Evolutionary conservation across 306 rosid genomes (phyloP).

Genomic region (Vigna nakashimae): DNA sequence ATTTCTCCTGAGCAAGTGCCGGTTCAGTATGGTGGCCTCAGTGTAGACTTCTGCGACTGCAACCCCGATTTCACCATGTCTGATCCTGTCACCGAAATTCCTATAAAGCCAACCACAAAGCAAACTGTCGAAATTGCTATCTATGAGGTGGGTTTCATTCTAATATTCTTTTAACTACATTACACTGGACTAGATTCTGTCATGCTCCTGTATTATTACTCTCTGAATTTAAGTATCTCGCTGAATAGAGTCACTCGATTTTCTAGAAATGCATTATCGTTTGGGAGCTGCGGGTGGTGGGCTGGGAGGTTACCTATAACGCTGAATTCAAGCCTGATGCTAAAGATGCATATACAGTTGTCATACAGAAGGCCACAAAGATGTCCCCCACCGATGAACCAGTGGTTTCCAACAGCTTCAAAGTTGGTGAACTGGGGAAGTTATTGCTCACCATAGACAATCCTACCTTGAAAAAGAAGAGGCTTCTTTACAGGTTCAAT

Average conservation of each 20-base stretch:
- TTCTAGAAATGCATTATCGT: conserved; percentile 83
- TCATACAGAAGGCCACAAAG: conserved; percentile 80
- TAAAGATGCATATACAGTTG: conserved; percentile 64
- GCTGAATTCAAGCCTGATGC: conserved; percentile 88
- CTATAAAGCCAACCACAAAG: conserved; percentile 82
- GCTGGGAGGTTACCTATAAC: conserved; percentile 90
- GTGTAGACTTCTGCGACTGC: conserved; percentile 93
- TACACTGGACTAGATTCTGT: neutral
- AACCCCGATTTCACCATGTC: conserved; percentile 79
- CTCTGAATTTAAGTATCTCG: neutral
- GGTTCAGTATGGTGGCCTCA: conserved; percentile 86
- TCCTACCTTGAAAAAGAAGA: conserved; percentile 82
- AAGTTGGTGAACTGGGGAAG: conserved; percentile 85
- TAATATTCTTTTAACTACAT: neutral
- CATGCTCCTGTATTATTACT: neutral
- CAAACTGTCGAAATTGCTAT: conserved; percentile 92
- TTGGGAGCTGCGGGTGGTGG: conserved; percentile 98
- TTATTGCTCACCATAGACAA: conserved; percentile 82
- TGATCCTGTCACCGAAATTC: conserved; percentile 70
- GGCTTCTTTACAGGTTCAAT: conserved; percentile 95
- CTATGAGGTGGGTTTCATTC: conserved; percentile 68
- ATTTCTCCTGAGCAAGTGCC: conserved; percentile 90
- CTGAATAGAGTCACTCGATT: conserved; percentile 22
- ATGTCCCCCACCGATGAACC: conserved; percentile 81
- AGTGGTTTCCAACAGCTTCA: conserved; percentile 67